Percentiles rank a stretch among this genome's conserved stretches.
phyloP scores from a whole-genome alignment of 768 basidiomycete species.

The Auriscalpium orientale region DNA sequence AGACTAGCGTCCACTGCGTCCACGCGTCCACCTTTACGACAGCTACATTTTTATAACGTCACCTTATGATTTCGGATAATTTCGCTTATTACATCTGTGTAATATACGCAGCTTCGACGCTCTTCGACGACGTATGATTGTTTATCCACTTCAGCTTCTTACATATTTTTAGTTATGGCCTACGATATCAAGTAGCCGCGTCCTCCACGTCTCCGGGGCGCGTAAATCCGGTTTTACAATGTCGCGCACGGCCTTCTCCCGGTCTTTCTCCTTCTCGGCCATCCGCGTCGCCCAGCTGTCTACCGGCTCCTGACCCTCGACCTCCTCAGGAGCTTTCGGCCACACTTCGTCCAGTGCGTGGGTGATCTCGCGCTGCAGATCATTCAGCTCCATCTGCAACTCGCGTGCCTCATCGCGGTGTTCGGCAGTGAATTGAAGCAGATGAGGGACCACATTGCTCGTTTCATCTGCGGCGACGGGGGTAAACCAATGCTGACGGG shows the following conservation, averaged over 20 bases:
- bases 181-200: conserved; percentile 2
- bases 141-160: too few relatives aligned
- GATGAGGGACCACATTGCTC: conserved; percentile 61
- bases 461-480: conserved; percentile 50
- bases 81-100: too few relatives aligned
- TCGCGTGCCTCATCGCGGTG: conserved; percentile 60
- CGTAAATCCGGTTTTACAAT: conserved; percentile 12
- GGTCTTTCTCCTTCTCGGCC: conserved; percentile 11
- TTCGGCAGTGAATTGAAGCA: conserved; percentile 58
- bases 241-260: conserved; percentile 8
- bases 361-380: conserved; percentile 50
- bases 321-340: conserved; percentile 35
- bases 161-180: too few relatives aligned
- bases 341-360: conserved; percentile 61
- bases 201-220: conserved; percentile 4
- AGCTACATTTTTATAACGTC: too few relatives aligned
- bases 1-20: too few relatives aligned
- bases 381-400: conserved; percentile 52
- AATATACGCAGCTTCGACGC: too few relatives aligned
- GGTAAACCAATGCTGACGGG: not conserved
- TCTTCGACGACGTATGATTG: too few relatives aligned
- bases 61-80: too few relatives aligned
- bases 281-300: conserved; percentile 15
- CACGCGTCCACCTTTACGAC: too few relatives aligned
- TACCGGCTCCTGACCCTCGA: conserved; percentile 20